phyloP scores from a whole-genome alignment of 495 filamentous ascomycete genomes.

The Aspergillus sclerotioniger region DNA sequence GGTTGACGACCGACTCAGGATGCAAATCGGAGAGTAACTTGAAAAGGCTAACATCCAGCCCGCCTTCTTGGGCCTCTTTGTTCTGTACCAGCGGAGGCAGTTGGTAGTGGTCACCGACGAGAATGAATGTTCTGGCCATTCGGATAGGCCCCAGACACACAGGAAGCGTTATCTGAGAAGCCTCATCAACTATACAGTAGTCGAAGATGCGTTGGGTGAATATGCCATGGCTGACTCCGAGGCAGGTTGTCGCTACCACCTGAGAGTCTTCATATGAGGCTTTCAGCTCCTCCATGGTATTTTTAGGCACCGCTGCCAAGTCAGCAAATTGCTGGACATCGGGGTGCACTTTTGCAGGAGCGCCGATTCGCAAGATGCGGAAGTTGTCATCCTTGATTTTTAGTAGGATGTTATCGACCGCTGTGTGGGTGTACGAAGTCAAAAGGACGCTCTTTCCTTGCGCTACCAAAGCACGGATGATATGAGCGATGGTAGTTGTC shows the following conservation, averaged over 20 bases:
- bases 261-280: slow-evolving; percentile 77
- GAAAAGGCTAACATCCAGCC: slow-evolving; percentile 90
- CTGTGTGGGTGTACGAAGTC: slow-evolving; percentile 94
- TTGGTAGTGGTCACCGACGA: slow-evolving; percentile 96
- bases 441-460: slow-evolving; percentile 91
- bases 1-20: slow-evolving; percentile 79
- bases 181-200: slow-evolving; percentile 97
- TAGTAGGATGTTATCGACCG: slow-evolving; percentile 94
- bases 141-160: slow-evolving; percentile 91
- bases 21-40: slow-evolving; percentile 86
- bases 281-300: slow-evolving; percentile 77
- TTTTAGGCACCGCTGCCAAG: slow-evolving; percentile 67
- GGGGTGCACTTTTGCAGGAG: slow-evolving; percentile 77
- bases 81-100: slow-evolving; percentile 93
- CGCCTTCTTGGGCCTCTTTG: slow-evolving; percentile 78
- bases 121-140: slow-evolving; percentile 88
- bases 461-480: slow-evolving; percentile 84
- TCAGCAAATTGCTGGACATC: slow-evolving; percentile 82
- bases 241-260: slow-evolving; percentile 90
- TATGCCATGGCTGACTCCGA: slow-evolving; percentile 83
- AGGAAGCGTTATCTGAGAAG: slow-evolving; percentile 93
- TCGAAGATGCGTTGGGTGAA: slow-evolving; percentile 91
- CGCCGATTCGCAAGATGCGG: slow-evolving; percentile 79
- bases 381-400: slow-evolving; percentile 81
- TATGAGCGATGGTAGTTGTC: slow-evolving; percentile 95